phyloP scores from a whole-genome alignment of 2,329 filamentous ascomycete species.

The Raffaelea albimanens region DNA sequence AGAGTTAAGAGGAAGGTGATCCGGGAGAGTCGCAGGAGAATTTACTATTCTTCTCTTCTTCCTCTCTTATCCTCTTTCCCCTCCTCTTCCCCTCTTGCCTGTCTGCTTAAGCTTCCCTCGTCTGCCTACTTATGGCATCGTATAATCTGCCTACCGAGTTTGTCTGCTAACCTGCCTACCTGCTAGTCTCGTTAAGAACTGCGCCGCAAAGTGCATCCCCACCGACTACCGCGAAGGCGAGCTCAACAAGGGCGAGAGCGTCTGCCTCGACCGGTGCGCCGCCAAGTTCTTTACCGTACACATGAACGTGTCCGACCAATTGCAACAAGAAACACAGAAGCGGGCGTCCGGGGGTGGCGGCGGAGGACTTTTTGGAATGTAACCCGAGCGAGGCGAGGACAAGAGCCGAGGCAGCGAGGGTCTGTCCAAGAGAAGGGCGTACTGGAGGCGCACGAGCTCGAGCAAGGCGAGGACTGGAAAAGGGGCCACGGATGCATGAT shows the following conservation, averaged over 20 bases:
- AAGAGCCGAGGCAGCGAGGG: background rate
- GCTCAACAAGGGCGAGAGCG: conserved; percentile 96
- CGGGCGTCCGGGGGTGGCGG: conserved; percentile 47
- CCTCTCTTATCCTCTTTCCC: conserved; percentile 5
- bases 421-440: background rate
- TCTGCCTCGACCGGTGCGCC: conserved; percentile 95
- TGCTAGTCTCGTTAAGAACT: conserved; percentile 79
- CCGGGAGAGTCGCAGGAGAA: no score
- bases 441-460: no score
- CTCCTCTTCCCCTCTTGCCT: background rate
- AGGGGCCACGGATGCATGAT: no score
- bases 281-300: conserved; percentile 99
- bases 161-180: background rate
- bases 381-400: background rate
- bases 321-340: conserved; percentile 75
- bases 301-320: conserved; percentile 93
- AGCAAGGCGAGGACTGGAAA: no score
- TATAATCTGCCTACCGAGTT: background rate
- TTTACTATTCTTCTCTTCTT: background rate
- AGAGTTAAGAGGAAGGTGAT: no score
- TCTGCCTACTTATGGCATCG: no score
- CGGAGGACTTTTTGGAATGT: conserved; percentile 26
- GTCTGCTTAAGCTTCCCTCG: background rate
- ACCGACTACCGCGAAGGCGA: conserved; percentile 89
- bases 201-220: conserved; percentile 89